A percentile compares a stretch with the other conserved stretches of the same genome.
Conservation (phyloP, 2,329 filamentous ascomycete genomes). For the Beauveria medogensis region DNA sequence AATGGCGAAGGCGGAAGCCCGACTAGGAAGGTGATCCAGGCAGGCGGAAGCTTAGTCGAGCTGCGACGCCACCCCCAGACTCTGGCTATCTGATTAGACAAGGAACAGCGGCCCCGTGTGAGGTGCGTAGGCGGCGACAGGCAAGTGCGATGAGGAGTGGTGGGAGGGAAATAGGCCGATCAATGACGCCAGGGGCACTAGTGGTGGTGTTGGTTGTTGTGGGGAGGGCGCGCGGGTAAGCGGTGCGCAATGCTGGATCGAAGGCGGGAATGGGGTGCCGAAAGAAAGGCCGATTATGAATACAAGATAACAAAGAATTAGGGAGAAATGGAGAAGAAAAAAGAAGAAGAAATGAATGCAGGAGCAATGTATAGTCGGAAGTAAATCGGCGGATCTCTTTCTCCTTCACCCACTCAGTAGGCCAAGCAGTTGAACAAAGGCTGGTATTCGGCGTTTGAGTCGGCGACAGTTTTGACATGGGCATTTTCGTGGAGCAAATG, state of each 20-base stretch:
- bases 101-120: neutral
- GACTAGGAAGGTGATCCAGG: constrained; percentile 7
- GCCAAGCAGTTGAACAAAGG: neutral
- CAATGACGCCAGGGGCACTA: constrained; percentile 7
- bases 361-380: no score
- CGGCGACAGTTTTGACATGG: neutral
- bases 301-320: no score
- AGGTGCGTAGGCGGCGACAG: neutral
- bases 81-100: constrained; percentile 2
- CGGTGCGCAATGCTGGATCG: neutral
- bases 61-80: constrained; percentile 9
- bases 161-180: neutral
- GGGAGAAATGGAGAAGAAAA: no score
- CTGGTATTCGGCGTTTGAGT: neutral
- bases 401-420: no score
- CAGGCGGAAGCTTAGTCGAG: constrained; percentile 2
- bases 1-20: constrained; percentile 5
- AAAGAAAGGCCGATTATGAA: no score
- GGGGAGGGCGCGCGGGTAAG: neutral
- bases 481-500: neutral
- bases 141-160: neutral
- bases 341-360: no score
- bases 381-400: no score
- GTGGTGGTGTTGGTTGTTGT: constrained; percentile 6
- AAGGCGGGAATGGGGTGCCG: no score